phyloP scores from a whole-genome alignment of 208 protist species.

The Trichomonas tenax region DNA sequence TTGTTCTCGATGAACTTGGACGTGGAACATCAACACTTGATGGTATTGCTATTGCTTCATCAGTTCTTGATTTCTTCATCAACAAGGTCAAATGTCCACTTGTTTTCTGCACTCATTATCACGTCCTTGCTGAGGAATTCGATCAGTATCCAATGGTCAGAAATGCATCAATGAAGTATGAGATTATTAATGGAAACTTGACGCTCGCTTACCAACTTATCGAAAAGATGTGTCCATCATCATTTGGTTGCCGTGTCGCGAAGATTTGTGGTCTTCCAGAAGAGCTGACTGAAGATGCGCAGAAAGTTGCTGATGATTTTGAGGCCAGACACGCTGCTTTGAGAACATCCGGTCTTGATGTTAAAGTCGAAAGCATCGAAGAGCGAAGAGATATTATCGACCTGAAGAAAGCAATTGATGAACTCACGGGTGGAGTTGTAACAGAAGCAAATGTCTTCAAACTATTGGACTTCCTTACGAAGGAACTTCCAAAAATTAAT shows the following conservation, averaged over 20 bases:
- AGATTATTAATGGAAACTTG: not conserved
- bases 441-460: not conserved
- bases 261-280: not conserved
- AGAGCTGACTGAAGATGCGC: not conserved
- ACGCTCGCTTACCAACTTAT: not conserved
- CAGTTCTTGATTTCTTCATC: conserved; percentile 48
- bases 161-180: conserved; percentile 7
- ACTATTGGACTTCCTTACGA: not conserved
- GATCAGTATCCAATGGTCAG: not conserved
- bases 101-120: conserved; percentile 71
- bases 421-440: not conserved
- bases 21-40: conserved; percentile 78
- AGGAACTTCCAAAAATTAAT: not conserved
- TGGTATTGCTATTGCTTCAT: conserved; percentile 82
- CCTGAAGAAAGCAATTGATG: not conserved
- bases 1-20: conserved; percentile 91
- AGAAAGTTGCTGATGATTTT: conserved; percentile 20
- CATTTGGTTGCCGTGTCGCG: not conserved
- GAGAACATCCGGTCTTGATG: not conserved
- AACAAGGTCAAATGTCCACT: conserved; percentile 27
- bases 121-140: conserved; percentile 53
- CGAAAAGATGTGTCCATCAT: not conserved
- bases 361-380: not conserved
- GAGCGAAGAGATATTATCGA: not conserved
- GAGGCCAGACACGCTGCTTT: not conserved